These are phyloP conservation scores for Emergomyces orientalis DNA, from an alignment of 2,329 filamentous ascomycete genomes.

Conservation along the genomic window DNA sequence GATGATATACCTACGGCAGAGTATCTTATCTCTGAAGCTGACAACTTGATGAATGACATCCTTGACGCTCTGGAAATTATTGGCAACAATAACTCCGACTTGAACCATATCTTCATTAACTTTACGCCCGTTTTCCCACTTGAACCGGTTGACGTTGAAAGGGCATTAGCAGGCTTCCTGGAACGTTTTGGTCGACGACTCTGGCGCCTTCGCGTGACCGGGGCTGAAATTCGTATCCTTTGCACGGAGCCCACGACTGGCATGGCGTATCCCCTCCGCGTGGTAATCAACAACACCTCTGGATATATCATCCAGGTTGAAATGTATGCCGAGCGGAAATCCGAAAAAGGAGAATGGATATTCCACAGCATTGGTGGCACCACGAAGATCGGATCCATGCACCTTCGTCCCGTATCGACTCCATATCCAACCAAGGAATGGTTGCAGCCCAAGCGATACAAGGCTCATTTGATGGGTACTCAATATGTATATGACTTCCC, in stretches of 20 bases:
- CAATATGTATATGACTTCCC: slow-evolving; percentile 99
- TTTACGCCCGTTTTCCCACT: slow-evolving; percentile 96
- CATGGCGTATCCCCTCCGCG: slow-evolving; percentile 80
- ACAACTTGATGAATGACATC: slow-evolving; percentile 94
- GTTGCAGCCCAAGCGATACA: slow-evolving; percentile 97
- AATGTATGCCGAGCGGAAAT: slow-evolving; percentile 95
- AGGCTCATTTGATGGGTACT: slow-evolving; percentile 97
- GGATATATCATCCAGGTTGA: slow-evolving; percentile 97
- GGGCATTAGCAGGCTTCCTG: slow-evolving; percentile 87
- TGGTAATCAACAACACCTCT: slow-evolving; percentile 96
- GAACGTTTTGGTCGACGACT: slow-evolving; percentile 91
- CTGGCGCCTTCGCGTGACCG: slow-evolving; percentile 92
- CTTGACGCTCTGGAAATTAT: slow-evolving; percentile 96
- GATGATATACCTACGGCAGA: slow-evolving; percentile 98
- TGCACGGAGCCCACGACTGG: slow-evolving; percentile 85
- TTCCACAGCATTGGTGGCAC: slow-evolving; percentile 97
- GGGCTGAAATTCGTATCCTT: slow-evolving; percentile 96
- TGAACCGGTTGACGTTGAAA: slow-evolving; percentile 77
- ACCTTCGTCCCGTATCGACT: slow-evolving; percentile 79
- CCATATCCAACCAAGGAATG: slow-evolving; percentile 98
- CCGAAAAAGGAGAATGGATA: slow-evolving; percentile 94
- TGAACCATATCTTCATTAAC: slow-evolving; percentile 99
- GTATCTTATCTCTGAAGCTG: slow-evolving; percentile 94
- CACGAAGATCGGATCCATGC: slow-evolving; percentile 90
- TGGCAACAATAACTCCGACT: slow-evolving; percentile 96